Percentiles rank a stretch among this genome's conserved stretches.
Conservation (phyloP, 345 rosid species). For the Linum trigynum region DNA sequence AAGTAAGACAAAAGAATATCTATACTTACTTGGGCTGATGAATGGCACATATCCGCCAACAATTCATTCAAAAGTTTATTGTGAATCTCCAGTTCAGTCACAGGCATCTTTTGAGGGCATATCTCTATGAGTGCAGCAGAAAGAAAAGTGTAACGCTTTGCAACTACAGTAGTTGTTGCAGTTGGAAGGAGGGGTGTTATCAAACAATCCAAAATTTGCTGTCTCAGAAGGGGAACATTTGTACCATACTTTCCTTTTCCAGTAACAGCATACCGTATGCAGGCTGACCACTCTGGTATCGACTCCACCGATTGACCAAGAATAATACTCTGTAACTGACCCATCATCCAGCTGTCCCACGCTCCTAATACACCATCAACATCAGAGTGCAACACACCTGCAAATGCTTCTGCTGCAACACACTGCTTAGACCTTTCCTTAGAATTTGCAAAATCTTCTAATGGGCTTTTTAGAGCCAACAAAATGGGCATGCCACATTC, state of each 20-base stretch:
- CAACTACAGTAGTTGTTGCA: conserved; percentile 75
- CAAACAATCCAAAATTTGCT: conserved; percentile 71
- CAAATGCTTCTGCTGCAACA: conserved; percentile 96
- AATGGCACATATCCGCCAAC: conserved; percentile 80
- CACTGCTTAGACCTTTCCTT: conserved; percentile 97
- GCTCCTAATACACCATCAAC: conserved; percentile 63
- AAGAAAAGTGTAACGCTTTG: conserved; percentile 92
- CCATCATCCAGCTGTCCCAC: conserved; percentile 93
- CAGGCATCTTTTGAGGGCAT: conserved; percentile 79
- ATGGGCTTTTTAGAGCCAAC: conserved; percentile 49
- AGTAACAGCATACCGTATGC: conserved; percentile 95
- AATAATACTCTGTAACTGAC: conserved; percentile 68
- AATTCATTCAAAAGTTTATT: conserved; percentile 61
- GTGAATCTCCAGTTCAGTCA: conserved; percentile 65
- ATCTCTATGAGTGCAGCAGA: conserved; percentile 83
- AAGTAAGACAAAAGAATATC: neutral
- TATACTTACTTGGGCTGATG: conserved; percentile 85
- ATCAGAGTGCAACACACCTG: conserved; percentile 89
- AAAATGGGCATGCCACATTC: conserved; percentile 91
- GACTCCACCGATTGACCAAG: conserved; percentile 89
- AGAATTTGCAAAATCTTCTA: conserved; percentile 77
- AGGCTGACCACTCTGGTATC: conserved; percentile 94
- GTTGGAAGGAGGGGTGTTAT: conserved; percentile 67
- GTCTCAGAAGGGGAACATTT: conserved; percentile 66
- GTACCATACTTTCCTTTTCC: conserved; percentile 95